phyloP scores from a whole-genome alignment of 148 eudicot genomes.

The Cornus controversa region DNA sequence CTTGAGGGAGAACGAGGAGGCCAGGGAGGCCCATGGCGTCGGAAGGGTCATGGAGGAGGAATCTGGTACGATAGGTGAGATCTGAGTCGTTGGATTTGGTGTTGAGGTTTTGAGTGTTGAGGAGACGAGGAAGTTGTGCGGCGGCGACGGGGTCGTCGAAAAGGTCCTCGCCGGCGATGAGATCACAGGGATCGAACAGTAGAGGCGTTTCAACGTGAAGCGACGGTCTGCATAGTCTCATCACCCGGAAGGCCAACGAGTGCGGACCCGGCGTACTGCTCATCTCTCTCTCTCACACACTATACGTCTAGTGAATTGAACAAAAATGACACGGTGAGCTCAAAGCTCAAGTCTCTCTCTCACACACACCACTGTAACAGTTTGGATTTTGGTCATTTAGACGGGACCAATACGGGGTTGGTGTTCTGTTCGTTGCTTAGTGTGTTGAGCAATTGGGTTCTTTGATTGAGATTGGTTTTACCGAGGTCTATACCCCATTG shows the following conservation, averaged over 20 bases:
- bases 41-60: constrained; percentile 55
- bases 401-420: no score
- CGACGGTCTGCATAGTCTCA: constrained; percentile 86
- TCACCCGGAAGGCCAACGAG: constrained; percentile 91
- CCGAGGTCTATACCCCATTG: no score
- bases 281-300: constrained; percentile 23
- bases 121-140: constrained; percentile 37
- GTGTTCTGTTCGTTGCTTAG: no score
- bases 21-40: constrained; percentile 82
- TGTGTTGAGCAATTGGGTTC: no score
- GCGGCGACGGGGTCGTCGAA: constrained; percentile 56
- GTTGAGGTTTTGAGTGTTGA: constrained; percentile 20
- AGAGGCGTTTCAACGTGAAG: constrained; percentile 84
- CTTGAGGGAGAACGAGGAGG: constrained; percentile 90
- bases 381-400: no score
- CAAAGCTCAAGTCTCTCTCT: no score
- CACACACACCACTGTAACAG: no score
- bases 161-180: constrained; percentile 80
- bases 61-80: constrained; percentile 62
- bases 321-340: no score
- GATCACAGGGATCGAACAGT: constrained; percentile 75
- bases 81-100: constrained; percentile 34
- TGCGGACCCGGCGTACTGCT: constrained; percentile 46
- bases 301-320: no score
- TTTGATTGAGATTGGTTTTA: no score